Base-by-base conservation (phyloP, 345 rosid species). In the Euphorbia tirucalli region DNA sequence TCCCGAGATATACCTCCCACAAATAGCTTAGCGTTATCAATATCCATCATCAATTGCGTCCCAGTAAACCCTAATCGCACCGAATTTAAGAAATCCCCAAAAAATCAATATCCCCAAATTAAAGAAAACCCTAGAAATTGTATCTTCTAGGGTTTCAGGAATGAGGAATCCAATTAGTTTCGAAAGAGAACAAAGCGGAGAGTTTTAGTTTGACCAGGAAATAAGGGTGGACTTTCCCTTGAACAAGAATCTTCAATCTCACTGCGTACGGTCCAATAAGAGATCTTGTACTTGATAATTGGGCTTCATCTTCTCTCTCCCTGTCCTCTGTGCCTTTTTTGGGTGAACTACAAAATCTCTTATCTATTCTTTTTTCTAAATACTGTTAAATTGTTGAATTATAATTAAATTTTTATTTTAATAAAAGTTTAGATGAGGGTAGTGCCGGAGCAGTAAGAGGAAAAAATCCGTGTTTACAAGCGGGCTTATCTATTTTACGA, bases 1-100 rank as follows among this genome's bases (percentile, higher is more conserved):
- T 84, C 97, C 74, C 85, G 80, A 54, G 87, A 71, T 52, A 88
- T 83, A 27, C 91, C 92, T 2, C 96, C 92, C 39, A 93, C 85
- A 56, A 87, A 91, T 50, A 93, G 68, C 88, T 93, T 91, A 75
- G 69, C 65, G 0, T 74, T 75, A 22, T 88, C 95, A 7, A 65
- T 30, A 6, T 88, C 90, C 96, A 89, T 91, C 9, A 3, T 7
- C 50, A 71, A 21, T 27, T 77, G 30, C 4, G n/a, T 4, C 28
- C 9, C 28, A 11, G 54, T 54, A 78, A 77, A 73, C 32, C 81
- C 82, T 69, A 77, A 68, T 66, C 28, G 49, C 62, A 58, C 46
- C 63, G 39, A 82, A 76, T 62, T 32, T 28, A 39, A 16, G 57
- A 62, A 65, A 49, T 4, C 72, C 39, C 75, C 69, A 15, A 55